Evolutionary conservation across 768 basidiomycete species (phyloP).

Genomic region (Lactarius quietus): DNA sequence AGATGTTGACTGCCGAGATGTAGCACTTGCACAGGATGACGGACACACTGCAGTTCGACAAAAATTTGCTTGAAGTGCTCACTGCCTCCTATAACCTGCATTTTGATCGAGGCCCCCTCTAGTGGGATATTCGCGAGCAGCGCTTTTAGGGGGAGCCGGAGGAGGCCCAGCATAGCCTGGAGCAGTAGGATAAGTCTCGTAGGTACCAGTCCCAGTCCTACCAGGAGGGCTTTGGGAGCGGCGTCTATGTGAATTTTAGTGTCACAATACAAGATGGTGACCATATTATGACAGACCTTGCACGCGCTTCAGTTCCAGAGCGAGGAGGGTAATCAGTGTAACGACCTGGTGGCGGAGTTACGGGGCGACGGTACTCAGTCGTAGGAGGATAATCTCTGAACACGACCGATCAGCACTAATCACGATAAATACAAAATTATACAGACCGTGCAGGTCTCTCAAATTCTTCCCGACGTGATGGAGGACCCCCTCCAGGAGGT

Average conservation of each 20-base stretch:
- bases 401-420: neutral
- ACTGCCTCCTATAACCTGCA: constrained; percentile 25
- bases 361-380: constrained; percentile 28
- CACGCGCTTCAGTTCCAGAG: constrained; percentile 23
- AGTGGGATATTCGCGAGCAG: constrained; percentile 27
- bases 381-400: constrained; percentile 27
- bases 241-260: constrained; percentile 19
- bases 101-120: constrained; percentile 26
- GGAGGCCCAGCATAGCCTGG: constrained; percentile 25
- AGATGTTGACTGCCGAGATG: constrained; percentile 23
- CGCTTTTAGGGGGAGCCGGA: constrained; percentile 25
- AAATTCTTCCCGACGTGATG: constrained; percentile 35
- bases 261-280: neutral
- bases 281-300: constrained; percentile 21
- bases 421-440: neutral
- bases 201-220: constrained; percentile 26
- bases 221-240: constrained; percentile 29
- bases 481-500: constrained; percentile 22
- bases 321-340: constrained; percentile 30
- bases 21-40: constrained; percentile 14
- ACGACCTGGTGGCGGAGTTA: constrained; percentile 29
- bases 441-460: constrained; percentile 23
- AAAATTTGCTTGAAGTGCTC: constrained; percentile 10
- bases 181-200: constrained; percentile 26
- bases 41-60: constrained; percentile 14